Evolutionary conservation across 2,329 filamentous ascomycete genomes (phyloP), one percentile per base, ranked within the genome.

Genomic region (Drechslera avenae): DNA sequence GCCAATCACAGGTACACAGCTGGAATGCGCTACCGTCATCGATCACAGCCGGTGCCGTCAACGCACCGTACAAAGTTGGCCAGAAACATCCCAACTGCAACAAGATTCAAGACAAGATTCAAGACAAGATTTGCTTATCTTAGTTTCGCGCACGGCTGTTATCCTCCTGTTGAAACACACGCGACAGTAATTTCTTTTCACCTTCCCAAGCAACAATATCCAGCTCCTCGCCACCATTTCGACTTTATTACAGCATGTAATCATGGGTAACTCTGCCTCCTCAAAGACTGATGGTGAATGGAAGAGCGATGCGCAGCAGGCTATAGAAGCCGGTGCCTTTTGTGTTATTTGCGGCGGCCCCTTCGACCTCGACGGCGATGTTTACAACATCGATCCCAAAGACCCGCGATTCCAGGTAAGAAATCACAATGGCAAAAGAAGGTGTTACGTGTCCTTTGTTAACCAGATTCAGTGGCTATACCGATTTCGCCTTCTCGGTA

Each of bases 281-380:
- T 55, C 56, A 8, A 43, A 47, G 28, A 21, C 21, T 10, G 23
- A 51, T 16, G 33, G 45, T 1, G 34, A 44, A 19, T 61, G 55
- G 52, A 62, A 55, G 28, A 55, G 50, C n/a, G 61, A 64, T 19
- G 58, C 57, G 9, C 46, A 37, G 14, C 53, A 51, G 16, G 47
- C 54, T 2, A 70, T 68, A 57, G 62, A 68, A 31, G 52, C 50
- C 1, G 55, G 56, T 5, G 54, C 54, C 9, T 67, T 61, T 39
- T 69, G 67, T 50, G 58, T 67, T 1, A 46, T 67, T 13, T 68
- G 66, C 33, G 64, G 67, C 18, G 57, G 56, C 3, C 65, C 61
- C 1, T 68, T 69, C 39, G 62, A 64, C 14, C 44, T 68, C 5
- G 51, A 63, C 32, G 59, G 55, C 4, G 53, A 60, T 9, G 45